Conservation (phyloP, 2,329 filamentous ascomycete species). For the Polytolypa hystricis region DNA sequence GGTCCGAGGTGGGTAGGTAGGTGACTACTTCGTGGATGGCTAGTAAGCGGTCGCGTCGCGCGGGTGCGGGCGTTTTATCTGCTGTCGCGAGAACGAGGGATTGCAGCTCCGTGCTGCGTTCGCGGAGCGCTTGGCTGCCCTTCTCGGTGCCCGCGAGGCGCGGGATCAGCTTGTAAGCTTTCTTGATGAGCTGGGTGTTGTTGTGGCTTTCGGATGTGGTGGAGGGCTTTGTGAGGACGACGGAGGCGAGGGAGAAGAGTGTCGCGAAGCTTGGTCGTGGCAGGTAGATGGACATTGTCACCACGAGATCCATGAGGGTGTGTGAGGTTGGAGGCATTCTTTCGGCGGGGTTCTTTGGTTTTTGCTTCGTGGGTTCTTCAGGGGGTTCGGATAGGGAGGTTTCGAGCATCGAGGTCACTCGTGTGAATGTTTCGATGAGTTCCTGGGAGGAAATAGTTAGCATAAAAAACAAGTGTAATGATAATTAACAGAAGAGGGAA, state of each 20-base stretch:
- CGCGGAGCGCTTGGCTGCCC: slow-evolving; percentile 63
- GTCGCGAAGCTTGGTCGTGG: slow-evolving; percentile 73
- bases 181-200: slow-evolving; percentile 96
- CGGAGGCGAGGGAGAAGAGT: slow-evolving; percentile 75
- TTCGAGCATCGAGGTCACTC: slow-evolving; percentile 76
- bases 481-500: slow-evolving; percentile 12
- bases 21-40: slow-evolving; percentile 73
- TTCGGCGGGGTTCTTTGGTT: slow-evolving; percentile 52
- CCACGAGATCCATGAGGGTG: slow-evolving; percentile 91
- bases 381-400: slow-evolving; percentile 53
- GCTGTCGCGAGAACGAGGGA: slow-evolving; percentile 65
- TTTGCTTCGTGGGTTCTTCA: slow-evolving; percentile 53
- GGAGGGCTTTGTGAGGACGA: slow-evolving; percentile 60
- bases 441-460: slow-evolving; percentile 38
- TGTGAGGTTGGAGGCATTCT: slow-evolving; percentile 85
- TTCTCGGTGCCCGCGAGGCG: slow-evolving; percentile 71
- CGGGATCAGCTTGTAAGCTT: slow-evolving; percentile 95
- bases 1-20: slow-evolving; percentile 61
- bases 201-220: too few species aligned
- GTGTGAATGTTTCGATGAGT: slow-evolving; percentile 76
- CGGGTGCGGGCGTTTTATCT: slow-evolving; percentile 76
- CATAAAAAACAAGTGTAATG: too few species aligned
- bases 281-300: slow-evolving; percentile 89
- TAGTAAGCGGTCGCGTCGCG: slow-evolving; percentile 72
- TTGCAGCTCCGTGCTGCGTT: slow-evolving; percentile 70